A percentile compares a stretch with the other conserved stretches of the same genome.
These are phyloP conservation scores for Arabis alpina DNA, from an alignment of 345 rosid species.

Conservation along the genomic window DNA sequence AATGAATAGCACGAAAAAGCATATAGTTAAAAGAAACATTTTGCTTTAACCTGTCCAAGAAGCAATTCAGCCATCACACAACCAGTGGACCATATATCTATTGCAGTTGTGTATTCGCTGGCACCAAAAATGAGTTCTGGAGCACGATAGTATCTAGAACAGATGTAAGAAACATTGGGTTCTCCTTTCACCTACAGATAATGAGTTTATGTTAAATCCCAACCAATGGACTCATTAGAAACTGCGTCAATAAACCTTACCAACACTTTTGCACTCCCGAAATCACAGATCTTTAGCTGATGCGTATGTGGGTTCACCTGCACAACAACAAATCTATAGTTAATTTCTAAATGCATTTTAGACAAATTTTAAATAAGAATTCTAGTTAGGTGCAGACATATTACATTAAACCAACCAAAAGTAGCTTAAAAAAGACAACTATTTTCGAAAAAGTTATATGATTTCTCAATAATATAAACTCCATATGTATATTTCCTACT, in stretches of 20 bases:
- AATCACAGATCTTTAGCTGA: slow-evolving; percentile 89
- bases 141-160: slow-evolving; percentile 92
- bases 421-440: no score
- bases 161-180: slow-evolving; percentile 89
- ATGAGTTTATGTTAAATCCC: slow-evolving; percentile 27
- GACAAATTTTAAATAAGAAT: neutral
- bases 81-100: slow-evolving; percentile 93
- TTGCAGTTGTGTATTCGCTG: slow-evolving; percentile 89
- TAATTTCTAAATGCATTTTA: slow-evolving; percentile 7
- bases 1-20: slow-evolving; percentile 3
- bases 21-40: slow-evolving; percentile 5
- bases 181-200: slow-evolving; percentile 80
- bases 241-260: slow-evolving; percentile 46
- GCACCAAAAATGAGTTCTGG: slow-evolving; percentile 97
- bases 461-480: no score
- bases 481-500: neutral
- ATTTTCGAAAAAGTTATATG: no score
- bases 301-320: slow-evolving; percentile 92
- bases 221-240: slow-evolving; percentile 21
- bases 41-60: slow-evolving; percentile 71
- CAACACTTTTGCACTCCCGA: slow-evolving; percentile 94
- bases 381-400: neutral
- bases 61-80: slow-evolving; percentile 96
- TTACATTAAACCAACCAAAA: neutral
- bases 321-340: slow-evolving; percentile 32